phyloP scores from a whole-genome alignment of 176 grass and related monocot species.

The Chrysopogon serrulatus region DNA sequence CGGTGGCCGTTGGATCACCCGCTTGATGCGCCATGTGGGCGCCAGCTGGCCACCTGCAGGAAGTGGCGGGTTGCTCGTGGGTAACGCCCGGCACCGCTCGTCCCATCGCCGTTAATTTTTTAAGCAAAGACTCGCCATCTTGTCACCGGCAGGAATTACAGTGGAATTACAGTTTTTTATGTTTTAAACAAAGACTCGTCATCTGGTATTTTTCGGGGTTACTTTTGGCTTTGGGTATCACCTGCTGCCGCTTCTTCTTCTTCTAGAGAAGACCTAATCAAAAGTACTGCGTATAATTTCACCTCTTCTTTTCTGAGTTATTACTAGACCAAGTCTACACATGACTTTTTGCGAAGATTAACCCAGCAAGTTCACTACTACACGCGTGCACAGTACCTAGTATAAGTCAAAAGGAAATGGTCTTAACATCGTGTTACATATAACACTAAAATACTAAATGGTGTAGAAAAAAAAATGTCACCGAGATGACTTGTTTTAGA shows the following conservation, averaged over 20 bases:
- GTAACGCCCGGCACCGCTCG: not conserved
- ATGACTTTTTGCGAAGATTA: not conserved
- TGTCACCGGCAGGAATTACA: no score
- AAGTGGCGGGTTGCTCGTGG: not conserved
- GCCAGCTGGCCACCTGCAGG: not conserved
- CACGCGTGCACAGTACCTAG: no score
- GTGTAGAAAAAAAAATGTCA: not conserved
- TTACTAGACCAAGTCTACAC: not conserved
- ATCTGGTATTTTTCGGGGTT: not conserved
- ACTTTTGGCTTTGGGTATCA: not conserved
- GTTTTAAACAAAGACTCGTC: not conserved
- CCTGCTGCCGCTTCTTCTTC: not conserved
- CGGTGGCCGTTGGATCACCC: not conserved
- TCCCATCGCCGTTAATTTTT: not conserved
- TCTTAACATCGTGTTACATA: not conserved
- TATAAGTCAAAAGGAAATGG: not conserved
- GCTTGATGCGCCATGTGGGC: not conserved
- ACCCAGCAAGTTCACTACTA: not conserved
- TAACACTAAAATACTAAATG: not conserved
- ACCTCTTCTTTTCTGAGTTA: not conserved
- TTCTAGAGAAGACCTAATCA: not conserved
- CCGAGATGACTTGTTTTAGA: not conserved
- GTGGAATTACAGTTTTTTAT: no score
- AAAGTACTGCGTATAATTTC: not conserved
- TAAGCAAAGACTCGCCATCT: not conserved